Evolutionary conservation across 805 yeast species (phyloP), one percentile per base, ranked within the genome.

Genomic region (Wickerhamomyces ciferrii): DNA sequence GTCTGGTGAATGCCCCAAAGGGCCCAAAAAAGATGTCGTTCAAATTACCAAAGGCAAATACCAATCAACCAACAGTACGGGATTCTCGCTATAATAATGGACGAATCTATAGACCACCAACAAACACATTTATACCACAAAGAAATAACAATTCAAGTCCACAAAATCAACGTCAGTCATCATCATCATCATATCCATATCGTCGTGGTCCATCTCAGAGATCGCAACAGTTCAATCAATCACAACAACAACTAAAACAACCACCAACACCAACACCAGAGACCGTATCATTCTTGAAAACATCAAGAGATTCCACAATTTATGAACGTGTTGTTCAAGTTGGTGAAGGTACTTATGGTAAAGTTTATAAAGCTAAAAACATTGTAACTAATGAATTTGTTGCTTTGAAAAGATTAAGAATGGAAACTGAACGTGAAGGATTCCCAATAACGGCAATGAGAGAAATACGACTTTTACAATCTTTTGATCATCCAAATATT

Each of bases 271-370:
- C 4, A 19, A 14, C 23, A 5, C 23, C 18, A 44, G 45, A 29
- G 32, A 32, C 17, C 41, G 42, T 57, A 2, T 54, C 61, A 8
- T 58, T 53, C 35, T 37, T 54, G 29, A 58, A 53, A 42, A 49
- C 60, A 4, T 39, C 51, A 2, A 54, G 63, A 47, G 50, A 46
- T n/a, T 50, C 59, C 10, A 52, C 62, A 0, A 56, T 69, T 3
- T 89, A 85, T 62, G 83, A 84, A 52, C 71, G 91, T 45, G 79
- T 87, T 1, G 75, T 79, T 37, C 98, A 94, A 61, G 98, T 94
- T 5, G 99, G 99, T n/a, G 98, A 94, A 66, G 99, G 99, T 10
- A 94, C 98, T 0, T 94, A 94, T 63, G 99, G 99, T 18, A 90
- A 88, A 62, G 99, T 94, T 19, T 90, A 86, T 69, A 89, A 90